Conservation (phyloP, 2,329 filamentous ascomycete genomes). For the Hypoxylon sp. region DNA sequence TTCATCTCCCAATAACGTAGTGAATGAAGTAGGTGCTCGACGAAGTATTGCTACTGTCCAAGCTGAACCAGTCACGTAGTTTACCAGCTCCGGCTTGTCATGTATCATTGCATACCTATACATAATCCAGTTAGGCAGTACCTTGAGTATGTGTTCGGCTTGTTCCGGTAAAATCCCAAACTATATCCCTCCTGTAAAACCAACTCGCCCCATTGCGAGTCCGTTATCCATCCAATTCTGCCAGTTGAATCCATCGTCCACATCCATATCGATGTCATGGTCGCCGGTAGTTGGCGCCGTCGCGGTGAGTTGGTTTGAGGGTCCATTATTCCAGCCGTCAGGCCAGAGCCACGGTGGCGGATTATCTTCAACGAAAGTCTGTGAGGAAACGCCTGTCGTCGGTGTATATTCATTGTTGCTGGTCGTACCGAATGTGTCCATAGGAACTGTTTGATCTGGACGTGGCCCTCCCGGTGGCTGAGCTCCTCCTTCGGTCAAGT, state of each 20-base stretch:
- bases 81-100: neutral
- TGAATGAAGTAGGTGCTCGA: neutral
- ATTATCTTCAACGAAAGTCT: slow-evolving; percentile 52
- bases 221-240: slow-evolving; percentile 60
- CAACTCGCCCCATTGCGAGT: slow-evolving; percentile 49
- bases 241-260: slow-evolving; percentile 62
- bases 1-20: neutral
- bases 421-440: slow-evolving; percentile 40
- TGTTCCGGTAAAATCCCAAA: neutral
- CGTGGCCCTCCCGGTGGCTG: slow-evolving; percentile 39
- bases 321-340: slow-evolving; percentile 41
- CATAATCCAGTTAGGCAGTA: neutral
- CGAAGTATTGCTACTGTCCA: neutral
- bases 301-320: slow-evolving; percentile 16
- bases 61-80: neutral
- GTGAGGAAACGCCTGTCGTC: slow-evolving; percentile 21
- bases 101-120: neutral
- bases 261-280: slow-evolving; percentile 56
- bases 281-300: slow-evolving; percentile 53
- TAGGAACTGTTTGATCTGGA: slow-evolving; percentile 28
- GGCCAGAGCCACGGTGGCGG: slow-evolving; percentile 62
- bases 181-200: slow-evolving; percentile 53
- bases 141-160: neutral
- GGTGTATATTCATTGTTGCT: slow-evolving; percentile 15
- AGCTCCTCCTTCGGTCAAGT: slow-evolving; percentile 36